A percentile compares a stretch with the other conserved stretches of the same genome.
Conservation (phyloP, 2,329 filamentous ascomycete genomes). For the Pyrenophora graminea region DNA sequence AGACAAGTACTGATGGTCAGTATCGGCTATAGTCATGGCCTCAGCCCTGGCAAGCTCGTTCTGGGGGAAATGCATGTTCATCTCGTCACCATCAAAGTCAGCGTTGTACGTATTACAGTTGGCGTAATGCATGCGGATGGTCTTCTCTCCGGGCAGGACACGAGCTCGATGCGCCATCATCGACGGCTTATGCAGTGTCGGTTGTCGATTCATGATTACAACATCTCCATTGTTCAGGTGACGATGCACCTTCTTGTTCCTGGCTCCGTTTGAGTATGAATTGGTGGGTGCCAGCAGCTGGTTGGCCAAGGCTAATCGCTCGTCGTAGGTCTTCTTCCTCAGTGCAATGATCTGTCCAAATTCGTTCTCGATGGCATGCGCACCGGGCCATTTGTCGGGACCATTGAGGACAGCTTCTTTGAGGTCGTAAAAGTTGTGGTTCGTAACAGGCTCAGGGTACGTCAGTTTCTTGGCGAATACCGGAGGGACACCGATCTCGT, state of each 20-base stretch:
- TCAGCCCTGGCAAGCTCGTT: constrained; percentile 94
- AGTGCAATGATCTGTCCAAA: constrained; percentile 89
- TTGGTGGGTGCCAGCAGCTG: constrained; percentile 86
- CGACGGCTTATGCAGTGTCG: constrained; percentile 95
- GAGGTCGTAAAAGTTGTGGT: constrained; percentile 94
- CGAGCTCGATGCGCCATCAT: constrained; percentile 98
- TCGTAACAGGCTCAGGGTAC: constrained; percentile 95
- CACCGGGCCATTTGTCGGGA: constrained; percentile 89
- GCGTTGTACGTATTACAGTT: constrained; percentile 99
- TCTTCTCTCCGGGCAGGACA: constrained; percentile 91
- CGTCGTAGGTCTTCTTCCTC: constrained; percentile 83
- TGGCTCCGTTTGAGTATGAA: constrained; percentile 71
- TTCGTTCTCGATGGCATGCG: constrained; percentile 92
- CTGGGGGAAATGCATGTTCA: constrained; percentile 99
- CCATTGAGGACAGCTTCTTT: constrained; percentile 97
- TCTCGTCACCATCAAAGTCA: constrained; percentile 98
- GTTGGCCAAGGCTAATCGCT: constrained; percentile 87
- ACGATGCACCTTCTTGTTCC: constrained; percentile 94
- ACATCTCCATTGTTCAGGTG: constrained; percentile 97
- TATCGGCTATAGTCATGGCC: constrained; percentile 90
- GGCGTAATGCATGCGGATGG: constrained; percentile 98
- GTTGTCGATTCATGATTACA: constrained; percentile 98
- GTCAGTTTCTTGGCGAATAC: constrained; percentile 96
- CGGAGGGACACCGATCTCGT: constrained; percentile 97
- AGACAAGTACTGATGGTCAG: constrained; percentile 95